Base-by-base conservation (phyloP, 805 yeast species). In the Pichia gijzeniarum region DNA sequence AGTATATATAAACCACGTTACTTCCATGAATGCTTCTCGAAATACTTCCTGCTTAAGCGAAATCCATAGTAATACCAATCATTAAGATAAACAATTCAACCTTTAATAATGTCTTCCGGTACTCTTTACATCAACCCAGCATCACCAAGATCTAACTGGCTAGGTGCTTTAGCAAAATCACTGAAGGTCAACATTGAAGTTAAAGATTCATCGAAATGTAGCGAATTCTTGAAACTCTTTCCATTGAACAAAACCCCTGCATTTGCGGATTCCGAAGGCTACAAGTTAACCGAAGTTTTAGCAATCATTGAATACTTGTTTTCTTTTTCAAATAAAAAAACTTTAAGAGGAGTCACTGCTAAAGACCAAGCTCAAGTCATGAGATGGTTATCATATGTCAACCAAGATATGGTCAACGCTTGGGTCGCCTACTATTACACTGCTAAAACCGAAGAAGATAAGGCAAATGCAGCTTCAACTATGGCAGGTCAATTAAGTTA, bases 381-480 rank as follows among this genome's bases (percentile, higher is more conserved):
- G 57, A 78, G 72, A 69, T 89, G 95, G 95, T 58, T 79, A 63
- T 84, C 95, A 2, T 68, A 82, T 53, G 69, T n/a, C n/a, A n/a
- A n/a, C n/a, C n/a, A n/a, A n/a, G n/a, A n/a, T n/a, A n/a, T n/a
- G n/a, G n/a, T n/a, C n/a, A n/a, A n/a, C n/a, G n/a, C n/a, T n/a
- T n/a, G n/a, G n/a, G n/a, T n/a, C n/a, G n/a, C n/a, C n/a, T n/a
- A n/a, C n/a, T n/a, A n/a, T n/a, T n/a, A n/a, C n/a, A n/a, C n/a
- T n/a, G n/a, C n/a, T n/a, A n/a, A n/a, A n/a, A n/a, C n/a, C n/a
- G n/a, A n/a, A n/a, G n/a, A n/a, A n/a, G n/a, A n/a, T n/a, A n/a
- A n/a, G n/a, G n/a, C n/a, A n/a, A n/a, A n/a, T n/a, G n/a, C n/a
- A n/a, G n/a, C n/a, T n/a, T n/a, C n/a, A n/a, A n/a, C n/a, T n/a